Base-by-base conservation (phyloP, 371 early-diverging fungal genomes). In the Mucor lusitanicus region DNA sequence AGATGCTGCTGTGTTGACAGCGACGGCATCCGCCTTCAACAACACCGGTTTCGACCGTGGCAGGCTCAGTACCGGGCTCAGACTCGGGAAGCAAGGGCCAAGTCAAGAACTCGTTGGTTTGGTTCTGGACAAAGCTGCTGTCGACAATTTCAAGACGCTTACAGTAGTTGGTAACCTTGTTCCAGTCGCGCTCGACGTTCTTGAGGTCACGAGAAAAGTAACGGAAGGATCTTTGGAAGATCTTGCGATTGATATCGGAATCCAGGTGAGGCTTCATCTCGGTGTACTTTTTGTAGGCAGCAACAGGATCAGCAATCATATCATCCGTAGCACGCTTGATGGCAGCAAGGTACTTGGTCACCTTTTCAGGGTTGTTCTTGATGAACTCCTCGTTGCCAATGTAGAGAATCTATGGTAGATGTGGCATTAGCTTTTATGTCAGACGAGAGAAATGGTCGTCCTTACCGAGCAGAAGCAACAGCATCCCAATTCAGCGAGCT, bases 161-260 rank as follows among this genome's bases (percentile, higher is more conserved):
- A 79, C 81, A 80, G 72, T 87, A 88, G 59, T 79, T 82, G 68
- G 88, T 87, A 33, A 90, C 90, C 80, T 90, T 90, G 75, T 81
- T 81, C 90, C 90, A 88, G 72, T 88, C 88, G 23, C 90, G 84
- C 61, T 84, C 81, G 2, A 90, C 88, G 69, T 90, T 90, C 82
- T 84, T 79, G 55, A 86, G 59, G 58, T 83, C 83, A 44, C 73
- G 75, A 39, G 88, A 86, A 72, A 90, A 84, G 83, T 87, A 90
- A 27, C 83, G 82, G 79, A 87, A 82, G 6, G 86, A 87, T 33
- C 90, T 78, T 63, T 87, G 83, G 73, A 80, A 90, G 76, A 90
- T 90, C 75, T 86, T 84, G 67, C 85, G 80, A 76, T 90, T 81
- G 54, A 86, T 73, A 13, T 75, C 76, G 33, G 71, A 75, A 62